A percentile compares a stretch with the other conserved stretches of the same genome.
Conservation (phyloP, 495 filamentous ascomycete genomes). For the Aspergillus sclerotioniger region DNA sequence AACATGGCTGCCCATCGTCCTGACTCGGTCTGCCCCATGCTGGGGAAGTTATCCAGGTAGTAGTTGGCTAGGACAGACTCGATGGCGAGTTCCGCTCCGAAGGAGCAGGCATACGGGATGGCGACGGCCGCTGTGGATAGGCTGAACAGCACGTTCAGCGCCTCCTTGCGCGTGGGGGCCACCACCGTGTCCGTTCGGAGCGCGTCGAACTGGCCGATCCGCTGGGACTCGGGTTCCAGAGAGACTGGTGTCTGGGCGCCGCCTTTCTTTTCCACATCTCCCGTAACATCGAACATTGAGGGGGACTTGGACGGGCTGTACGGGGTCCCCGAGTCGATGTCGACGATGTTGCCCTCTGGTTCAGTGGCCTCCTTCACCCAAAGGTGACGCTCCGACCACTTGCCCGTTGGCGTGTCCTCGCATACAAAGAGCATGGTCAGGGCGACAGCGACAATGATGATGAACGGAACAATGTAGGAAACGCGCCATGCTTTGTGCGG, state of each 20-base stretch:
- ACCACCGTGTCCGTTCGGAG: slow-evolving; percentile 58
- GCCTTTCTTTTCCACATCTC: slow-evolving; percentile 42
- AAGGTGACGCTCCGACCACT: slow-evolving; percentile 72
- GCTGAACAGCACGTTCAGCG: slow-evolving; percentile 56
- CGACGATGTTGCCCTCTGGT: slow-evolving; percentile 43
- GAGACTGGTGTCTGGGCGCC: slow-evolving; percentile 25
- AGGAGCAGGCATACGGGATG: slow-evolving; percentile 78
- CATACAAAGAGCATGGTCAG: slow-evolving; percentile 69
- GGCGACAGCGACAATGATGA: slow-evolving; percentile 66
- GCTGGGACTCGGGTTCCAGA: slow-evolving; percentile 49
- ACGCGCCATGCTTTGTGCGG: slow-evolving; percentile 79
- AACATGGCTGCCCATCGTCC: slow-evolving; percentile 88
- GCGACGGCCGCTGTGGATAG: slow-evolving; percentile 66
- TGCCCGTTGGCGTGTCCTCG: slow-evolving; percentile 81
- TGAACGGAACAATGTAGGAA: slow-evolving; percentile 78
- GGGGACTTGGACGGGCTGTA: slow-evolving; percentile 33
- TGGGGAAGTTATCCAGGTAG: slow-evolving; percentile 74
- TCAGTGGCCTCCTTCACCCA: slow-evolving; percentile 29
- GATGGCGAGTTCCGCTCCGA: slow-evolving; percentile 82
- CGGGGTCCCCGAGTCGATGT: slow-evolving; percentile 44
- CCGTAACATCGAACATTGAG: slow-evolving; percentile 43
- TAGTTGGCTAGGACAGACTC: slow-evolving; percentile 79
- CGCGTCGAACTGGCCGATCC: slow-evolving; percentile 54
- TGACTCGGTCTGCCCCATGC: slow-evolving; percentile 68
- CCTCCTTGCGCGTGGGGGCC: slow-evolving; percentile 62